Percentiles rank a stretch among this genome's conserved stretches.
These are phyloP conservation scores for Sideroxylon spinosum DNA, from an alignment of 179 eudicot genomes.

Conservation along the genomic window DNA sequence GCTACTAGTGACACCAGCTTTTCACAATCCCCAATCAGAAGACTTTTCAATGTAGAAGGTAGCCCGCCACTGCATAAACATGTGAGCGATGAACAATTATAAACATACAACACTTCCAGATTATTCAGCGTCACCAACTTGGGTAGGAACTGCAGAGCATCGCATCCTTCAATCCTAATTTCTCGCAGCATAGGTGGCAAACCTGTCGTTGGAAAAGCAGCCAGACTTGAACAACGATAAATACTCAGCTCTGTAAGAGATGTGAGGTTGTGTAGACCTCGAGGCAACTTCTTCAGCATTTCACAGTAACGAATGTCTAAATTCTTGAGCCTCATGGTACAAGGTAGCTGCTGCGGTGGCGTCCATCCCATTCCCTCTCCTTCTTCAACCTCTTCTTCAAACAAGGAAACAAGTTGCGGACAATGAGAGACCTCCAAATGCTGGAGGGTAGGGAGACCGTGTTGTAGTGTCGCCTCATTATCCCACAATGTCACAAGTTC, in stretches of 20 bases:
- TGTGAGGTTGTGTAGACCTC: background rate
- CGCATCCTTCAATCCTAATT: background rate
- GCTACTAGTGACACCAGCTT: background rate
- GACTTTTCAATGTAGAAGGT: background rate
- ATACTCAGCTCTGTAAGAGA: background rate
- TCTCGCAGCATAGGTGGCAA: background rate
- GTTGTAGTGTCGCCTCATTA: background rate
- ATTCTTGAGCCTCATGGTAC: background rate
- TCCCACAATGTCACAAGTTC: background rate
- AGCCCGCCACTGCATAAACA: background rate
- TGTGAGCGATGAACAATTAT: background rate
- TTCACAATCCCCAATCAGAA: fast-evolving
- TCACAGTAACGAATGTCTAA: background rate
- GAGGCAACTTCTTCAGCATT: constrained; percentile 6
- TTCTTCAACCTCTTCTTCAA: background rate
- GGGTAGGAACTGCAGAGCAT: background rate
- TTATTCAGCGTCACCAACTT: background rate
- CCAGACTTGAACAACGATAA: background rate
- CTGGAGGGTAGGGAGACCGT: background rate
- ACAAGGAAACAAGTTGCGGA: background rate
- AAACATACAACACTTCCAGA: background rate
- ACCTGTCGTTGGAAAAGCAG: background rate
- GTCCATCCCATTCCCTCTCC: background rate
- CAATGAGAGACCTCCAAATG: background rate
- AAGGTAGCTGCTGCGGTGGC: background rate